Evolutionary conservation across 164 flowering plant genomes (phyloP).

Genomic region (Chloranthus sessilifolius): DNA sequence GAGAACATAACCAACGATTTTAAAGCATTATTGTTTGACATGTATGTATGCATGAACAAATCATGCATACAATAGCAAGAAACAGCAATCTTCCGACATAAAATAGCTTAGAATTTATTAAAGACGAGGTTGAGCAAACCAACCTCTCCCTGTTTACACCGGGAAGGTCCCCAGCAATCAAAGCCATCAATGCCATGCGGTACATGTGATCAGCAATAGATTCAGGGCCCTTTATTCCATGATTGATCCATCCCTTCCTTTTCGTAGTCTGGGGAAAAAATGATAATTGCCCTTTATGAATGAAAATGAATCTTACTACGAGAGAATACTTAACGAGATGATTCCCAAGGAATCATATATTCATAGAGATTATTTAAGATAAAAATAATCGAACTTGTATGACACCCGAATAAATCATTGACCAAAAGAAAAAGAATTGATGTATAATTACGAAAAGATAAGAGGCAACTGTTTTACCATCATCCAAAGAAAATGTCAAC

Average conservation of each 20-base stretch:
- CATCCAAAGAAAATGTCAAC: too few species aligned
- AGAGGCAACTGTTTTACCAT: background rate
- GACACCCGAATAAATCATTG: background rate
- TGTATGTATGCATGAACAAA: background rate
- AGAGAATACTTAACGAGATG: background rate
- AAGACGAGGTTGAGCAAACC: background rate
- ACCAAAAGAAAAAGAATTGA: background rate
- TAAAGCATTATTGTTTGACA: background rate
- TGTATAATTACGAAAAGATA: background rate
- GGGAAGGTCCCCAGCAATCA: constrained; percentile 76
- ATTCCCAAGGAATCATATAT: background rate
- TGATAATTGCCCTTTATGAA: background rate
- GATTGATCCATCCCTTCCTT: constrained; percentile 94
- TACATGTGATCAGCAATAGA: constrained; percentile 99
- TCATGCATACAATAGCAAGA: background rate
- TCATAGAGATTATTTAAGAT: background rate
- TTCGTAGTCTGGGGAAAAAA: constrained; percentile 61
- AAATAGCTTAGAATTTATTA: background rate
- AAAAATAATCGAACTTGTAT: background rate
- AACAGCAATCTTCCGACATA: background rate
- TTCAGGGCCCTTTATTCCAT: constrained; percentile 88
- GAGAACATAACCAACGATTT: too few species aligned
- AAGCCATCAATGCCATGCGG: constrained; percentile 91
- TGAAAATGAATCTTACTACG: background rate
- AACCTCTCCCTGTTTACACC: constrained; percentile 91